Evolutionary conservation across 2,329 filamentous ascomycete species (phyloP), one percentile per base, ranked within the genome.

Genomic region (Domatiomyces globalis): DNA sequence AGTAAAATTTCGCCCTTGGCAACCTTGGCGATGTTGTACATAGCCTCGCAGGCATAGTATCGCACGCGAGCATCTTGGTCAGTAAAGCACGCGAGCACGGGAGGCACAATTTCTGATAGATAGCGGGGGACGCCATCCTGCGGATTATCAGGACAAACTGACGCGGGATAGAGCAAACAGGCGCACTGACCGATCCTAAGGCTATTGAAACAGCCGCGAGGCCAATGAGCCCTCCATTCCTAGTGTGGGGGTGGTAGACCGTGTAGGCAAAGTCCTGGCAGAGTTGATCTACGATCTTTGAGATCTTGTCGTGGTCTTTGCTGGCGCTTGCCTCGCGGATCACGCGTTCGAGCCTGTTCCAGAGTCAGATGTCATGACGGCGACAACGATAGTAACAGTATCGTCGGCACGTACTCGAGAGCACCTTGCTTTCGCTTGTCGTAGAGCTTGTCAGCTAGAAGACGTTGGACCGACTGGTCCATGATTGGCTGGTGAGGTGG

Each of bases 21-120:
- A 46, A 98, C 92, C 71, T 98, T 98, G 64, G 92, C 89, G 65
- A 98, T 98, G 69, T 98, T 98, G 72, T 98, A 98, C 92, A 98
- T 98, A 68, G 89, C 94, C 73, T 98, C 92, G 70, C 92, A 98
- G 20, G 92, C 92, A 70, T 98, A 98, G 68, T 98, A 98, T 58
- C 92, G 80, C 29, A 96, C 92, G 53, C 92, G 80, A 25, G 92
- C 89, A 83, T 98, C 92, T 72, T 96, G 92, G 61, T 98, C 94
- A 52, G 86, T 87, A 69, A 98, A 98, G 73, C 94, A 98, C 49
- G 92, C 92, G 45, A 98, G 77, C 4, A 98, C 92, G 2, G 94
- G 94, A 45, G 90, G 90, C 0, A 98, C 90, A 61, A 98, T 96
- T 61, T 89, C 84, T 64, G 88, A 83, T 48, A 98, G 77, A 66